Evolutionary conservation across 2,329 filamentous ascomycete genomes (phyloP), one percentile per base, ranked within the genome.

Genomic region (Sporothrix sp.): DNA sequence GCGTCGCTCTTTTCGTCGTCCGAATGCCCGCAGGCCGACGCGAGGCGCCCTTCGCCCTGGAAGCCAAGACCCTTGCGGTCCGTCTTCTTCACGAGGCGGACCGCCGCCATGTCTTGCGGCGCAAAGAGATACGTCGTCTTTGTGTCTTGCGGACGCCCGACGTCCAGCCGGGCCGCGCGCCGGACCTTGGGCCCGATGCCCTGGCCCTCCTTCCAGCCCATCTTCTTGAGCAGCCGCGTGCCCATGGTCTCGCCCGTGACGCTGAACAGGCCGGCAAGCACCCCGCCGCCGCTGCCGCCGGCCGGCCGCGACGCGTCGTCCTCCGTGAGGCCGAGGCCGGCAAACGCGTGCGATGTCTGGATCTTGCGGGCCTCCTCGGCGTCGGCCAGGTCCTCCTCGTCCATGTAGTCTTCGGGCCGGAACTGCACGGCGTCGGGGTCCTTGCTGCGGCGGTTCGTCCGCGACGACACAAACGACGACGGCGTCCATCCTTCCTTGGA

Each of bases 401-500:
- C 93, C 93, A 98, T 98, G 60, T 90, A 97, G 62, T 97, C 90
- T 65, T 97, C 89, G 1, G 82, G 79, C 43, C 82, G 80, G 62
- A 85, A 81, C 56, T 75, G 67, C 8, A 59, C 58, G 2, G 68
- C 58, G 55, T 78, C 74, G n/a, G 72, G 53, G 30, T 71, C 73
- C 70, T 85, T 78, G 62, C 86, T 87, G 57, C 76, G 81, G 51
- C 89, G 85, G 60, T 87, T 87, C 35, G 79, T 71, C 21, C 93
- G 85, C 47, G 90, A 96, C 7, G 91, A 97, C 9, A 95, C 83
- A 65, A 97, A 98, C 0, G 87, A 85, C 20, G 87, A 82, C 2
- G 93, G 93, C 1, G 87, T 84, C 91, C 91, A 98, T 71, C 93
- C 93, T 73, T 98, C 91, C 67, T 97, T 97, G 51, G 91, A 96